Evolutionary conservation across 2,329 filamentous ascomycete genomes (phyloP).

Genomic region (Colletotrichum coccodes): DNA sequence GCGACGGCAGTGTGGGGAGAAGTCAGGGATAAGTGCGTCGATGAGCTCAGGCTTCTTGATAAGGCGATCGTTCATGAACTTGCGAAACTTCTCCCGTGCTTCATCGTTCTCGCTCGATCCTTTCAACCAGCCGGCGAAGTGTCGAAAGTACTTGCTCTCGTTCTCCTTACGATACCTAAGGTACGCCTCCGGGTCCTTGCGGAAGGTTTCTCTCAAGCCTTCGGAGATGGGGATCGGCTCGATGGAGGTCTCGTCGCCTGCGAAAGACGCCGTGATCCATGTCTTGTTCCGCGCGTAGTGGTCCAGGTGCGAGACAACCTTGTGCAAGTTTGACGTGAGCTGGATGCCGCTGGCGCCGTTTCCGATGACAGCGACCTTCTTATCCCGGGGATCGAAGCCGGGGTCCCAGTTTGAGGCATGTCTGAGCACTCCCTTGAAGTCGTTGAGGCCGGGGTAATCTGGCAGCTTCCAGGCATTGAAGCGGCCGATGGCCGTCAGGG

Average conservation of each 20-base stretch:
- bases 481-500: conserved; percentile 71
- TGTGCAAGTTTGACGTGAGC: conserved; percentile 62
- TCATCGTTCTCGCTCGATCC: conserved; percentile 59
- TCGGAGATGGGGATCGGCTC: conserved; percentile 64
- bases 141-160: conserved; percentile 71
- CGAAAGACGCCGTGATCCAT: conserved; percentile 74
- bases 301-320: conserved; percentile 61
- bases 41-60: conserved; percentile 65
- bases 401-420: conserved; percentile 72
- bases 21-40: conserved; percentile 68
- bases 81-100: conserved; percentile 56
- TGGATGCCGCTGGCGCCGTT: conserved; percentile 72
- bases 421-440: conserved; percentile 65
- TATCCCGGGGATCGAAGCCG: conserved; percentile 57
- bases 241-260: conserved; percentile 62
- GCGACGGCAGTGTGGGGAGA: conserved; percentile 71
- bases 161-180: conserved; percentile 66
- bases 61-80: conserved; percentile 65
- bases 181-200: conserved; percentile 69
- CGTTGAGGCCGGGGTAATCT: conserved; percentile 65
- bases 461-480: conserved; percentile 75
- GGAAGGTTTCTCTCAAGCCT: conserved; percentile 66
- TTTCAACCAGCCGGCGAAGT: conserved; percentile 65
- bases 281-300: conserved; percentile 74
- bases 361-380: conserved; percentile 69